Evolutionary conservation across 2,329 filamentous ascomycete species (phyloP).

Genomic region (Epichloe glyceriae): DNA sequence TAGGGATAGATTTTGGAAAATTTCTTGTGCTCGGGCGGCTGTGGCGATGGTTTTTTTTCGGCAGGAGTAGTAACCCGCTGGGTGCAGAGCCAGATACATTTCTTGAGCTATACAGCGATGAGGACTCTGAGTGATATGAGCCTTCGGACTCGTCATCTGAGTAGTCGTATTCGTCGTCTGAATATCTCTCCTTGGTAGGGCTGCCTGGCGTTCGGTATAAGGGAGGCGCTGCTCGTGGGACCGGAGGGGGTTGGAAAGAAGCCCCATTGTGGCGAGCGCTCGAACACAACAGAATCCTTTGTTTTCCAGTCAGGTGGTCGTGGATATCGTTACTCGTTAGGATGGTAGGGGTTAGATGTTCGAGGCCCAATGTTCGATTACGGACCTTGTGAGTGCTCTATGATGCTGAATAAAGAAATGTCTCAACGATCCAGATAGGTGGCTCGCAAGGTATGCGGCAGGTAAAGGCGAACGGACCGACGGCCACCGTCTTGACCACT

Average conservation of each 20-base stretch:
- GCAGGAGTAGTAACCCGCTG: constrained; percentile 31
- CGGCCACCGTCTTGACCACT: neutral
- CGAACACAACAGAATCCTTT: neutral
- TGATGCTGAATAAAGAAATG: neutral
- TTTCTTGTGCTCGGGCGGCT: constrained; percentile 10
- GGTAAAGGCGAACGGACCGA: neutral
- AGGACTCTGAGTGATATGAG: constrained; percentile 24
- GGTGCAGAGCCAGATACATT: constrained; percentile 32
- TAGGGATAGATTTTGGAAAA: constrained; percentile 30
- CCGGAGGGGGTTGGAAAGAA: constrained; percentile 34
- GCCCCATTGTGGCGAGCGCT: constrained; percentile 29
- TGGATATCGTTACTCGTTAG: neutral
- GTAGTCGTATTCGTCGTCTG: constrained; percentile 36
- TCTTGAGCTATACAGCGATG: constrained; percentile 40
- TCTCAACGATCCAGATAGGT: neutral
- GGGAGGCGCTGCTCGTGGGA: constrained; percentile 33
- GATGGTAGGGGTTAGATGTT: neutral
- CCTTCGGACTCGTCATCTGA: constrained; percentile 32
- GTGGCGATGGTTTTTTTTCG: constrained; percentile 14
- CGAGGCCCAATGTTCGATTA: neutral
- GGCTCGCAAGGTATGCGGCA: constrained; percentile 4
- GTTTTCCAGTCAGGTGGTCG: neutral
- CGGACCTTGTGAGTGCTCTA: neutral
- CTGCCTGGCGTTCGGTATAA: constrained; percentile 34
- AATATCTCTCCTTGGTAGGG: constrained; percentile 36